Evolutionary conservation across 202 grass and related monocot species (phyloP), one percentile per base, ranked within the genome.

Genomic region (Musa balbisiana): DNA sequence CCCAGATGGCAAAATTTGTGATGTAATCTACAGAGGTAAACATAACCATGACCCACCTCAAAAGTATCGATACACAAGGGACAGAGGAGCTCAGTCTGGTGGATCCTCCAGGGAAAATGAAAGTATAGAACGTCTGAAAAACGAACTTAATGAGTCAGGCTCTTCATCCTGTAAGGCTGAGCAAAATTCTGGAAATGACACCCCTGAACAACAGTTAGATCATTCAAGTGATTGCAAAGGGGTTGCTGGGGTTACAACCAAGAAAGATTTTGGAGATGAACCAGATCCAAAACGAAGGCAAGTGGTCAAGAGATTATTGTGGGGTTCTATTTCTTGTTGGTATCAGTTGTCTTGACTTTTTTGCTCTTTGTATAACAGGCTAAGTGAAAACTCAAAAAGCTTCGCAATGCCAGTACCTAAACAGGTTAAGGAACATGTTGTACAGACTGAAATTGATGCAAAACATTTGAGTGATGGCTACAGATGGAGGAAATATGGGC

Each of bases 221-320:
- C 92, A 91, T 22, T 99, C 95, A 67, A 99, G 95, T 85, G 91
- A 99, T 79, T 99, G 95, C n/a, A 91, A 99, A 86, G 84, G 87
- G 51, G 91, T 90, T 79, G 81, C 83, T 74, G 85, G 82, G 79
- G 85, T 78, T 55, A 90, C 86, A 80, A 83, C 79, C 13, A 87
- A 88, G 82, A 85, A 89, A 84, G 88, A 92, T 78, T 76, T 72
- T 70, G 78, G 51, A 76, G 70, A 84, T 62, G 85, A 84, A 76
- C 78, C 83, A 60, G 85, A 88, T 50, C 82, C 78, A 74, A 99
- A 99, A 66, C 82, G 84, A 88, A 92, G 95, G 95, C 85, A 76
- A 81, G 79, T 62, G 22, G 52, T 66, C 20, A 25, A 50, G 26
- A 55, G 25, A 29, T 68, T 16, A 49, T 66, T 20, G 4, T 73